Base-by-base conservation (phyloP, 2,329 filamentous ascomycete genomes). In the Penicillium sp. region DNA sequence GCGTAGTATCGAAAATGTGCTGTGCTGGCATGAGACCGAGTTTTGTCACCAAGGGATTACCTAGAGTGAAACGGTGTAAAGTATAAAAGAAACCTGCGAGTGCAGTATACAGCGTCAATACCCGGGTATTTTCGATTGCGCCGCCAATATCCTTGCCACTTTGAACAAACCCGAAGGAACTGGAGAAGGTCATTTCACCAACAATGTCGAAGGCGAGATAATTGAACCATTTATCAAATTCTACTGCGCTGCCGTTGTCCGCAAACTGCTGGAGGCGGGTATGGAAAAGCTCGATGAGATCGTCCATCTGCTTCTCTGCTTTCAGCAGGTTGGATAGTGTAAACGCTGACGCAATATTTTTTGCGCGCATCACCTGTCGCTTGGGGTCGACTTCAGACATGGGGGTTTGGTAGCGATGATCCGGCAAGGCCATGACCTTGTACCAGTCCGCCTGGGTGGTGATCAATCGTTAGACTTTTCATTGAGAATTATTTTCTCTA, bases 221-320 rank as follows among this genome's bases (percentile, higher is more conserved):
- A 24, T 52, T 52, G 33, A 52, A 52, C 50, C 40, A 52, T 45
- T 33, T 45, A 23, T 52, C 24, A 18, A 52, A 45, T 28, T 52
- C 50, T 6, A 52, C 26, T 2, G 40, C 24, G 24, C 18, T 30
- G 23, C 23, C 23, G 20, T 16, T 30, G 35, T 40, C 35, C 2
- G 16, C 35, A 18, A 40, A 40, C 35, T 18, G 3, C 8, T 40
- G 16, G 2, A 40, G 12, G 16, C 35, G 35, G 35, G 35, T 18
- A 14, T 40, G 35, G 35, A 40, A 40, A n/a, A 40, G 35, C 11
- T 38, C 33, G 4, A 38, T 38, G 14, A 38, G 33, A 38, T 6
- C 33, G 14, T 38, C 33, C 33, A 38, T 38, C 7, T 38, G 33
- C 33, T 38, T 38, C 33, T 38, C 33, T 3, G 33, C 33, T 14